Evolutionary conservation across 306 rosid species (phyloP).

Genomic region (Luffa aegyptiaca): DNA sequence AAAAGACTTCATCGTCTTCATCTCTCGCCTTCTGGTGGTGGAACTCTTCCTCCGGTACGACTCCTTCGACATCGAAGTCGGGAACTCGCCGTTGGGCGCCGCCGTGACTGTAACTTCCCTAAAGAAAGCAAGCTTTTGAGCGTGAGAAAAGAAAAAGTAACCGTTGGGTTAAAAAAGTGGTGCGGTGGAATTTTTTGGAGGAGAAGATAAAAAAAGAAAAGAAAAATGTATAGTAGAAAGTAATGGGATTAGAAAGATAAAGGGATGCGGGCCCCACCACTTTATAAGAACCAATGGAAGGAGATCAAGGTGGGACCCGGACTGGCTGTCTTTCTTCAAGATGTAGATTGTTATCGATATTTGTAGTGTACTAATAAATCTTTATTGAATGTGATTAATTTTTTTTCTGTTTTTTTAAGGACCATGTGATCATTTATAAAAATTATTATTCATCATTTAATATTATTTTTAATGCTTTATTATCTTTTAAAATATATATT

Average conservation of each 20-base stretch:
- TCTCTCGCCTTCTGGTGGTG: slow-evolving; percentile 54
- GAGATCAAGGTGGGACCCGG: not conserved
- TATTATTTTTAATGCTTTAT: too few relatives aligned
- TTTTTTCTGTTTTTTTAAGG: not conserved
- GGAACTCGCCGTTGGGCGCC: slow-evolving; percentile 34
- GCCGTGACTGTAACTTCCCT: slow-evolving; percentile 61
- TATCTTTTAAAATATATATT: too few relatives aligned
- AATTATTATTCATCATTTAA: not conserved
- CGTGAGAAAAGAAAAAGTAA: not conserved
- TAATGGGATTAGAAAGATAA: not conserved
- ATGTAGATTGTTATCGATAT: not conserved
- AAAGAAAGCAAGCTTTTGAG: slow-evolving; percentile 41
- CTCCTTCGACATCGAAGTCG: slow-evolving; percentile 48
- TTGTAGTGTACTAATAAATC: not conserved
- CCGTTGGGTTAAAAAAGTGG: not conserved
- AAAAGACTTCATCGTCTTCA: slow-evolving; percentile 51
- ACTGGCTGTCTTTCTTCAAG: not conserved
- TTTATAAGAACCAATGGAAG: not conserved
- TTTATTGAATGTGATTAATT: not conserved
- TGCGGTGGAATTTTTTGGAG: not conserved
- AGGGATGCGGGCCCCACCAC: not conserved
- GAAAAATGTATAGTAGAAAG: not conserved
- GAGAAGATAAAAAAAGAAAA: too few relatives aligned
- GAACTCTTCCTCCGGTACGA: slow-evolving; percentile 73
- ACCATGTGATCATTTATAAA: not conserved